Conservation (phyloP, 257 asterid genomes). For the Solanum ossicruentum region DNA sequence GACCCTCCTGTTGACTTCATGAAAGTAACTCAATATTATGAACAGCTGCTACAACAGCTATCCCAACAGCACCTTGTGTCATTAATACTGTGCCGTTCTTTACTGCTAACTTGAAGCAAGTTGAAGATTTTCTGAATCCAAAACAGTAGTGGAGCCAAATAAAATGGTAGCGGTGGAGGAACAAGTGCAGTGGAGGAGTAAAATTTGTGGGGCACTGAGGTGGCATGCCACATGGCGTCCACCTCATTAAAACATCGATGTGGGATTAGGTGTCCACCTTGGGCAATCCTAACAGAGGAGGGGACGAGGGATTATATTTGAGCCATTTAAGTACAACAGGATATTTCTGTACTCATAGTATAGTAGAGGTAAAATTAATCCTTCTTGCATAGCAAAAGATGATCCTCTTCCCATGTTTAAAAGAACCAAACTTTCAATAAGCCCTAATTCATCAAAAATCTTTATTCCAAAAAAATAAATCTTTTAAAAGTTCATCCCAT, state of each 20-base stretch:
- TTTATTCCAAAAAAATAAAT: no score
- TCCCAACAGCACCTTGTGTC: conserved; percentile 11
- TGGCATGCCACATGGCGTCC: no score
- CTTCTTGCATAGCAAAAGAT: background rate
- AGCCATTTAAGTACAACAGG: no score
- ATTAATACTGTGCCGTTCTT: conserved; percentile 13
- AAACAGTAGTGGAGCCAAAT: background rate
- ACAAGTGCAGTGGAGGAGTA: no score
- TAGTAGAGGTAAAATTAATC: background rate
- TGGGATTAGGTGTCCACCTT: no score
- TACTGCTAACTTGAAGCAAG: conserved; percentile 7
- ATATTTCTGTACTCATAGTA: no score
- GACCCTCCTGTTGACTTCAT: conserved; percentile 15
- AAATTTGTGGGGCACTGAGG: no score
- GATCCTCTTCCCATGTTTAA: background rate
- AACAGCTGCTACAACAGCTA: conserved; percentile 41
- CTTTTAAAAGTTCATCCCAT: background rate
- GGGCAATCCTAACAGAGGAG: no score
- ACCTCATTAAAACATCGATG: no score
- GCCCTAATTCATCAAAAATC: background rate
- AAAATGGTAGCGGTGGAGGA: no score
- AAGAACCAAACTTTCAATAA: background rate
- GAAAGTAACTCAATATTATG: conserved; percentile 38
- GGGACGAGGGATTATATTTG: background rate
- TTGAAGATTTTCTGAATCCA: conserved; percentile 39